Base-by-base conservation (phyloP, 1,139 yeast species). In the Petasospora fabianii region DNA sequence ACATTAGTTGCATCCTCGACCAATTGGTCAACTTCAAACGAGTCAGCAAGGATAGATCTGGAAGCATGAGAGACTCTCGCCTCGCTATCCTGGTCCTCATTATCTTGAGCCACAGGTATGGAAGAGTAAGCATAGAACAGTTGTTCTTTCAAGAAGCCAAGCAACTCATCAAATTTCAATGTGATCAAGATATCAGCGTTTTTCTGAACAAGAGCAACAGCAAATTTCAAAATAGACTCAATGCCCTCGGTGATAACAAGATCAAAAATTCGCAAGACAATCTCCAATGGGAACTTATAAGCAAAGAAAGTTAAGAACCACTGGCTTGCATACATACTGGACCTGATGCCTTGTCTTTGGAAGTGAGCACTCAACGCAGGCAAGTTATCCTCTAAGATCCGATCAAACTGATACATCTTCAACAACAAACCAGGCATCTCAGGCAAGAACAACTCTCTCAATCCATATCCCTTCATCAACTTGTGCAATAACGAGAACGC, bases 271-370 rank as follows among this genome's bases (percentile, higher is more conserved):
- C 95, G 71, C 48, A 85, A 67, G 29, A 87, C 96, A 54, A 87
- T 80, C 41, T 80, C 84, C 38, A 86, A 65, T 12, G 98, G 97
- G 61, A 90, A 86, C 56, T 85, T 84, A 66, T 92, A 92, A 12
- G 96, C 96, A 65, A 92, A 92, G 50, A 92, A 73, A 0, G 98
- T 92, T 52, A 88, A 70, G 57, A 92, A 88, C 97, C 97, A 92
- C 61, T 92, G 97, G 1, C 92, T 77, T 0, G 96, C 97, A 66
- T 86, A 92, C 97, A 90, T 90, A 17, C 92, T 82, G 1, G 95
- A 82, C 46, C 82, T 76, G 17, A 92, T 80, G 4, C 97, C 97
- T 59, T 87, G 92, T 47, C 86, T 78, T 19, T 75, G 72, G 54
- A 92, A 66, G 64, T 92, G 97, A 41, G 77, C 74, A 59, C 80